Evolutionary conservation across 164 flowering plant genomes (phyloP).

Genomic region (Protea cynaroides): DNA sequence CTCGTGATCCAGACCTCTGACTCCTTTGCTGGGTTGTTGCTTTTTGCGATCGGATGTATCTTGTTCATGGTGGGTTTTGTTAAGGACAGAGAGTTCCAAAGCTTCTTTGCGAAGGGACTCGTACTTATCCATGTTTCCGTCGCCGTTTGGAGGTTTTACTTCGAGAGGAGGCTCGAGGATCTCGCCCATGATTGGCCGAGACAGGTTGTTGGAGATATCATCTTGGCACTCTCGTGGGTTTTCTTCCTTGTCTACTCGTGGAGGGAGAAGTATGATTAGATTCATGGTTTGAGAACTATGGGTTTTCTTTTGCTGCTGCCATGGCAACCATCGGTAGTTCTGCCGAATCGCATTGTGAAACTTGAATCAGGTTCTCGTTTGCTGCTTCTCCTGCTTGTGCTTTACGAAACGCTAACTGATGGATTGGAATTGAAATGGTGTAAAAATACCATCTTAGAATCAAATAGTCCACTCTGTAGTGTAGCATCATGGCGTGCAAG

Average conservation of each 20-base stretch:
- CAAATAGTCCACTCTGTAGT: not conserved
- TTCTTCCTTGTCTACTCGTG: conserved; percentile 70
- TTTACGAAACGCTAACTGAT: not conserved
- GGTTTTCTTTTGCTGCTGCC: not conserved
- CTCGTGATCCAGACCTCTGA: conserved; percentile 57
- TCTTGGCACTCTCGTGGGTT: conserved; percentile 69
- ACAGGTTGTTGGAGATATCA: conserved; percentile 57
- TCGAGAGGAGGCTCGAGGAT: conserved; percentile 62
- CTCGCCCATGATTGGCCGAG: conserved; percentile 60
- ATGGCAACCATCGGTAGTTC: not conserved
- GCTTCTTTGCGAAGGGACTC: conserved; percentile 68
- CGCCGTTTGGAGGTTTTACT: conserved; percentile 69
- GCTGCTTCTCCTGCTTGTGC: conserved; percentile 2
- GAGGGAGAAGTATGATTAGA: conserved; percentile 82
- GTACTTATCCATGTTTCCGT: conserved; percentile 52
- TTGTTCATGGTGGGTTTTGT: conserved; percentile 73
- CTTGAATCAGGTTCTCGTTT: not conserved
- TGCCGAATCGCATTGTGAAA: not conserved
- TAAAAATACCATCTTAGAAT: not conserved
- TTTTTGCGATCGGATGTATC: conserved; percentile 54
- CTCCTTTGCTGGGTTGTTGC: conserved; percentile 72
- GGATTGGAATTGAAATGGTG: not conserved
- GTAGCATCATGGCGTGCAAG: not conserved
- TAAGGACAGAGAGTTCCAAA: conserved; percentile 57
- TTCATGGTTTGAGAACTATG: not conserved